phyloP scores from a whole-genome alignment of 805 yeast species.

The Hagleromyces aurorensis region DNA sequence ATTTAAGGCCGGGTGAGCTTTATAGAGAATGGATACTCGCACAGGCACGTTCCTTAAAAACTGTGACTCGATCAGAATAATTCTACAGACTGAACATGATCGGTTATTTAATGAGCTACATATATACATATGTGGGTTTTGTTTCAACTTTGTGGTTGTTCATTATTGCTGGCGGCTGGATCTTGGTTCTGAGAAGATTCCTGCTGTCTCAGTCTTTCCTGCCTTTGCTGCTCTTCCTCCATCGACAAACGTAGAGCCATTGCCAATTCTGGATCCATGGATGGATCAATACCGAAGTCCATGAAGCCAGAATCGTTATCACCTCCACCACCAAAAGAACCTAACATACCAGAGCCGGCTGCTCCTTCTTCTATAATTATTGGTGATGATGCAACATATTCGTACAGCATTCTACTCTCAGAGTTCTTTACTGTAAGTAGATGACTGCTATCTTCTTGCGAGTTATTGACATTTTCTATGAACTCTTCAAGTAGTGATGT shows the following conservation, averaged over 20 bases:
- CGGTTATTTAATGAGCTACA: conserved; percentile 1
- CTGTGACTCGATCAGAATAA: too few species aligned
- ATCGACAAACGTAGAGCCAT: conserved; percentile 88
- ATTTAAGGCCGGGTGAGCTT: too few species aligned
- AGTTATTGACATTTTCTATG: conserved; percentile 53
- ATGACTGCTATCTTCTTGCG: conserved; percentile 67
- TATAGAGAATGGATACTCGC: too few species aligned
- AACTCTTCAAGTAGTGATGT: conserved; percentile 74
- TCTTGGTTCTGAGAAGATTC: conserved; percentile 14
- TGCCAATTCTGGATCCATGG: conserved; percentile 95
- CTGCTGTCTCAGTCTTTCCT: conserved; percentile 55
- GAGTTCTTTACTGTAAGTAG: conserved; percentile 83
- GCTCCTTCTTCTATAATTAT: conserved; percentile 60
- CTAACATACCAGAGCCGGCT: conserved; percentile 36
- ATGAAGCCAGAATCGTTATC: conserved; percentile 44
- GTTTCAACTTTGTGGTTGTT: conserved; percentile 1
- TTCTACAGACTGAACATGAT: too few species aligned
- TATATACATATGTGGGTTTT: conserved; percentile 1
- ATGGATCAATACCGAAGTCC: conserved; percentile 74
- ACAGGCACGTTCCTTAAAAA: too few species aligned
- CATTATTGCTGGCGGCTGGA: conserved; percentile 4
- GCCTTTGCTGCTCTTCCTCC: conserved; percentile 91
- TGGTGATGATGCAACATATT: conserved; percentile 68
- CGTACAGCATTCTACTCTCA: conserved; percentile 77
- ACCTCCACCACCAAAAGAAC: conserved; percentile 37